Percentiles rank a stretch among this genome's conserved stretches.
Evolutionary conservation across 2,329 filamentous ascomycete species (phyloP).

Genomic region (Coleophoma cylindrospora): DNA sequence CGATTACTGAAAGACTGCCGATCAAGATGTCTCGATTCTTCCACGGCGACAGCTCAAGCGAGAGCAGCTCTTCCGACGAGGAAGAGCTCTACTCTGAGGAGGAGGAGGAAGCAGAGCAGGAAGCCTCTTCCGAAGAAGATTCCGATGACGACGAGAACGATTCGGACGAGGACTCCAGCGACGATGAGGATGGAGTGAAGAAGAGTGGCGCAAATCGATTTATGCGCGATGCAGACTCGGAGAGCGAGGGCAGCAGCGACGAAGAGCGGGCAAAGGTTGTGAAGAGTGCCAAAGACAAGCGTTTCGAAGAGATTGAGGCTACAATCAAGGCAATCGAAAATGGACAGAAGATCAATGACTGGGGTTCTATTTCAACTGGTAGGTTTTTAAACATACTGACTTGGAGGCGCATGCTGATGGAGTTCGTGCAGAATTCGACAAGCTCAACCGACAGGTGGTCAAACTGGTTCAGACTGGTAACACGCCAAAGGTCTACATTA

Average conservation of each 20-base stretch:
- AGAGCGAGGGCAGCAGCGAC: conserved; percentile 78
- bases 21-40: conserved; percentile 93
- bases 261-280: conserved; percentile 82
- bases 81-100: conserved; percentile 86
- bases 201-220: conserved; percentile 75
- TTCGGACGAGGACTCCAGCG: conserved; percentile 52
- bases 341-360: conserved; percentile 95
- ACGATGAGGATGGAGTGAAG: conserved; percentile 58
- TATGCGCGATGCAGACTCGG: conserved; percentile 67
- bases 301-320: conserved; percentile 85
- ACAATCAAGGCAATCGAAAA: conserved; percentile 93
- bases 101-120: conserved; percentile 53
- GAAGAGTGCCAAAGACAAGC: conserved; percentile 98
- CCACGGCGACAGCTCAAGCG: conserved; percentile 92
- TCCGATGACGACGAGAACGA: conserved; percentile 48
- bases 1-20: conserved; percentile 5
- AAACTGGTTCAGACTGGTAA: conserved; percentile 75
- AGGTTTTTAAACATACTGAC: conserved; percentile 30
- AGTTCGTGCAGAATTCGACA: conserved; percentile 72
- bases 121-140: conserved; percentile 35
- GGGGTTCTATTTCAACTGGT: conserved; percentile 89
- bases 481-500: conserved; percentile 87
- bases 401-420: conserved; percentile 12
- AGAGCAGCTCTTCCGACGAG: conserved; percentile 89
- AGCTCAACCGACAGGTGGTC: conserved; percentile 79